Percentiles rank a stretch among this genome's conserved stretches.
Evolutionary conservation across 2,329 filamentous ascomycete genomes (phyloP).

Genomic region (Monosporascus sp.): DNA sequence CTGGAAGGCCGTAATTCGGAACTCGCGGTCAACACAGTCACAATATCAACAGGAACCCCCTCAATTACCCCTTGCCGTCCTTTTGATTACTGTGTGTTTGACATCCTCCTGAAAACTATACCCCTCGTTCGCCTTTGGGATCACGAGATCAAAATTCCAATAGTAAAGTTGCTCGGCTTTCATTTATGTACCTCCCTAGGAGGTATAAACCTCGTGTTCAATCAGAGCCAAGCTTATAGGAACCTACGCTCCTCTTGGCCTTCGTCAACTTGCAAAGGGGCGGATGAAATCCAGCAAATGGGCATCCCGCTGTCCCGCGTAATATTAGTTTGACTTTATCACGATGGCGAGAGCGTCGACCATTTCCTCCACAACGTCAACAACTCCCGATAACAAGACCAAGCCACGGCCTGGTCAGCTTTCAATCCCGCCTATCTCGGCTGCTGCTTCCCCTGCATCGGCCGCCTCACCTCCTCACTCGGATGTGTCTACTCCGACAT

Average conservation of each 20-base stretch:
- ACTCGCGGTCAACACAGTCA: background rate
- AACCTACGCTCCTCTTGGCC: background rate
- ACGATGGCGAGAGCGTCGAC: constrained; percentile 6
- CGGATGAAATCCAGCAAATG: constrained; percentile 10
- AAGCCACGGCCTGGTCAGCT: constrained; percentile 21
- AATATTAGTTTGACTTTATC: background rate
- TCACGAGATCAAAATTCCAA: background rate
- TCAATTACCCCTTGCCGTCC: background rate
- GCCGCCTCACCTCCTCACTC: constrained; percentile 22
- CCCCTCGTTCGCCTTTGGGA: too few relatives aligned
- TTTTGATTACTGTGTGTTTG: background rate
- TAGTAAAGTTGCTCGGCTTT: background rate
- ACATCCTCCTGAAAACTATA: too few relatives aligned
- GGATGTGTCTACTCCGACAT: constrained; percentile 19
- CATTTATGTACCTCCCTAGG: background rate
- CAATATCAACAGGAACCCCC: background rate
- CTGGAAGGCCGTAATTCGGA: constrained; percentile 4
- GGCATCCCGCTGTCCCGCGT: background rate
- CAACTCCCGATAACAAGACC: constrained; percentile 10
- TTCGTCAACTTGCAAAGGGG: background rate
- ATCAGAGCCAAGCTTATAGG: background rate
- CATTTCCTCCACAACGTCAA: constrained; percentile 10
- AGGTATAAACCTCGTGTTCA: background rate
- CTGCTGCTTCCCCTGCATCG: constrained; percentile 22
- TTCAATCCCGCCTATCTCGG: constrained; percentile 22